Conservation (phyloP, 148 eudicot genomes). For the Rhododendron vialii region DNA sequence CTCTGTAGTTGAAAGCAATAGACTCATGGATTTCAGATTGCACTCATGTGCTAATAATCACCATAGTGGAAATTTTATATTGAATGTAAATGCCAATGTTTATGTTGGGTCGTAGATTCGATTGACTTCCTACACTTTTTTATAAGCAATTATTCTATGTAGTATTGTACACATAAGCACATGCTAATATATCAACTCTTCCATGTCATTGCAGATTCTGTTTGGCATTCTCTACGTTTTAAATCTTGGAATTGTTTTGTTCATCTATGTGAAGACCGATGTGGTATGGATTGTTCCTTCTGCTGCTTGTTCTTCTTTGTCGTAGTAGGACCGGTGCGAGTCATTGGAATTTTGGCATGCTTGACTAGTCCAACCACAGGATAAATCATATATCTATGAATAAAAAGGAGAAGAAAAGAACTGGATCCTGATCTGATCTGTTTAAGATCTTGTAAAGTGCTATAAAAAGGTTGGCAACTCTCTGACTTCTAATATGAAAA, state of each 20-base stretch:
- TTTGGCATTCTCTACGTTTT: conserved; percentile 77
- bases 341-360: background rate
- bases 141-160: background rate
- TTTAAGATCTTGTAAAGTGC: background rate
- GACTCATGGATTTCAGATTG: background rate
- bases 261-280: conserved; percentile 80
- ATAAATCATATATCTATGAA: background rate
- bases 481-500: background rate
- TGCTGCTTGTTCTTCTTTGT: background rate
- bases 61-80: background rate
- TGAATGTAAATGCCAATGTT: background rate
- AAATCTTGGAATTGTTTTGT: conserved; percentile 72
- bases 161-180: background rate
- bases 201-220: conserved; percentile 55
- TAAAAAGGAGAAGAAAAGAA: background rate
- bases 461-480: background rate
- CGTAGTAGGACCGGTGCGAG: background rate
- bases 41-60: background rate
- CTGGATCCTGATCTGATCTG: background rate
- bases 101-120: background rate
- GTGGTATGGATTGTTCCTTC: conserved; percentile 47
- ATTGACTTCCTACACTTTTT: background rate
- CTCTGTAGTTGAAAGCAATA: background rate
- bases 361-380: background rate
- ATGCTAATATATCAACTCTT: conserved; percentile 10